These are phyloP conservation scores for Reutealis trisperma DNA, from an alignment of 345 rosid species.

Conservation along the genomic window DNA sequence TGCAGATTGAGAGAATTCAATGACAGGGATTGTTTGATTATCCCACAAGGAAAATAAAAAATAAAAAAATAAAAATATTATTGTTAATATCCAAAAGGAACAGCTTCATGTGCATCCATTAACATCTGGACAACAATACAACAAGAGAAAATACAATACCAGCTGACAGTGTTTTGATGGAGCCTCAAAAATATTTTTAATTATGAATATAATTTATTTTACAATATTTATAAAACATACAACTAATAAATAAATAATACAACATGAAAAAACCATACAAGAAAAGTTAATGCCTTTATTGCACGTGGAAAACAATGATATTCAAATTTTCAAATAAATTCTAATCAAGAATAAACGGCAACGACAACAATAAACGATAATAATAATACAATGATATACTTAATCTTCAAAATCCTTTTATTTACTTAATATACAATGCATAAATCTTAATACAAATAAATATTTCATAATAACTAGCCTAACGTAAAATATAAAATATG, in stretches of 20 bases:
- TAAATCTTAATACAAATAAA: too few relatives aligned
- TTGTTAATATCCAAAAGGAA: background rate
- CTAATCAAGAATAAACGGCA: too few relatives aligned
- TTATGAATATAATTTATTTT: too few relatives aligned
- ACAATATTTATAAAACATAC: background rate
- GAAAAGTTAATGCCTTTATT: background rate
- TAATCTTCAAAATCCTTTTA: too few relatives aligned
- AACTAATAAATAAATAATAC: background rate
- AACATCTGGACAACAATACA: background rate
- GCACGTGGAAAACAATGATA: background rate
- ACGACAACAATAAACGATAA: too few relatives aligned
- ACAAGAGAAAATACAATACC: slow-evolving; percentile 9
- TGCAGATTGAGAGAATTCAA: background rate
- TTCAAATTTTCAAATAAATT: too few relatives aligned
- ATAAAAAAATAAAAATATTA: too few relatives aligned
- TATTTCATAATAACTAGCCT: too few relatives aligned
- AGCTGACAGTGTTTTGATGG: background rate
- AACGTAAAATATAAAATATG: too few relatives aligned
- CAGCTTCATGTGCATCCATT: background rate
- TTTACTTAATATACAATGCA: too few relatives aligned
- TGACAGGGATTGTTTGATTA: background rate
- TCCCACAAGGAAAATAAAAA: background rate
- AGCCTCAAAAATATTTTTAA: background rate
- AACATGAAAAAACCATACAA: background rate
- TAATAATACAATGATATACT: too few relatives aligned